phyloP scores from a whole-genome alignment of 2,329 filamentous ascomycete genomes.

The Leptographium procerum region DNA sequence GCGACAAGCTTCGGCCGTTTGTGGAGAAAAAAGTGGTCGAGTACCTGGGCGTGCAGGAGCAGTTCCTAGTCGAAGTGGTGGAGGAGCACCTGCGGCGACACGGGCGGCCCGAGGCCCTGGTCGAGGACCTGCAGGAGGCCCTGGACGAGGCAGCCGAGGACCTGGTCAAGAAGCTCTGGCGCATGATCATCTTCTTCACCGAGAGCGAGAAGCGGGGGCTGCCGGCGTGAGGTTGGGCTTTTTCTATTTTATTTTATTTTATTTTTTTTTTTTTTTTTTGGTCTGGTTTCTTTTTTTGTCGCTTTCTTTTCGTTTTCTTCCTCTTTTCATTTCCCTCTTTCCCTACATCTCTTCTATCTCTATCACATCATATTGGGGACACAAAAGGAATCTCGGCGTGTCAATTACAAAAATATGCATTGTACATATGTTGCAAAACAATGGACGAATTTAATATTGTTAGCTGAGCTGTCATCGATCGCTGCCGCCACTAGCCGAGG shows the following conservation, averaged over 20 bases:
- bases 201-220: slow-evolving; percentile 87
- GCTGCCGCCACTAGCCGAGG: neutral
- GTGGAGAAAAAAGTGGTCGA: slow-evolving; percentile 98
- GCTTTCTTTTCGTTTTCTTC: no score
- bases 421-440: neutral
- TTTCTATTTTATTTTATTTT: neutral
- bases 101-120: slow-evolving; percentile 64
- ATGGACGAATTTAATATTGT: neutral
- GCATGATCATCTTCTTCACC: slow-evolving; percentile 96
- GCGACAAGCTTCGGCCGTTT: slow-evolving; percentile 82
- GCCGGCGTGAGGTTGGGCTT: slow-evolving; percentile 40
- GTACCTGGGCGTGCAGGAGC: slow-evolving; percentile 90
- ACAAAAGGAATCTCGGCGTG: no score
- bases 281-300: neutral
- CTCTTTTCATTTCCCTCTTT: no score
- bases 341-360: no score
- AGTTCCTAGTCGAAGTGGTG: slow-evolving; percentile 87
- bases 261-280: neutral
- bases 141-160: slow-evolving; percentile 92
- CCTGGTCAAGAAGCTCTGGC: slow-evolving; percentile 92
- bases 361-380: no score
- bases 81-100: slow-evolving; percentile 73
- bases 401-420: no score
- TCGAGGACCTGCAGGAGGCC: slow-evolving; percentile 76
- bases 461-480: no score